Evolutionary conservation across 768 basidiomycete species (phyloP).

Genomic region (Gelatoporia subvermispora): DNA sequence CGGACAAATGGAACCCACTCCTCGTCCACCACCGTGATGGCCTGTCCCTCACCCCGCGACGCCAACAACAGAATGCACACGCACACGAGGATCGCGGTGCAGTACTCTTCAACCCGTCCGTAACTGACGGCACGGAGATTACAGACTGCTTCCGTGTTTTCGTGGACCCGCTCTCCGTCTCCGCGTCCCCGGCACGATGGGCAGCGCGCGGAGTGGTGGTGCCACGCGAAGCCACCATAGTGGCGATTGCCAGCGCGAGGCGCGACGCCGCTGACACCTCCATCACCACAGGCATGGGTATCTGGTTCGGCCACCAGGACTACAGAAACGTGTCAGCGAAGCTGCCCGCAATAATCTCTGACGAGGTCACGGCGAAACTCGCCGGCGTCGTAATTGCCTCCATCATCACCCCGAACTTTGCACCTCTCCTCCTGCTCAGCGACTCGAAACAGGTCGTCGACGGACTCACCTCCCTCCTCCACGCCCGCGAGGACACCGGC

Average conservation of each 20-base stretch:
- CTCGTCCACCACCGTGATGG: neutral
- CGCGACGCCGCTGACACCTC: too few relatives aligned
- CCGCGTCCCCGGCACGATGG: too few relatives aligned
- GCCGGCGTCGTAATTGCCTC: neutral
- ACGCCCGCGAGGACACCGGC: constrained; percentile 22
- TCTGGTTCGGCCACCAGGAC: neutral
- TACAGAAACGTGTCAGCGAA: neutral
- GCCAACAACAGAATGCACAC: neutral
- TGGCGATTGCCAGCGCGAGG: too few relatives aligned
- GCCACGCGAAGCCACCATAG: too few relatives aligned
- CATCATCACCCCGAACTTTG: neutral
- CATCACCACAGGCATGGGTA: neutral
- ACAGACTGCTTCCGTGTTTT: neutral
- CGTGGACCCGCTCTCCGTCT: neutral
- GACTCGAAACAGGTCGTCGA: constrained; percentile 15
- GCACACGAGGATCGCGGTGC: neutral
- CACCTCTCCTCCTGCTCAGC: neutral
- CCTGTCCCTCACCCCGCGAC: neutral
- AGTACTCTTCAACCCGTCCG: neutral
- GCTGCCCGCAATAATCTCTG: neutral
- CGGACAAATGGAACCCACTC: neutral
- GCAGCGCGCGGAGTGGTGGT: too few relatives aligned
- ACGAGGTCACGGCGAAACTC: neutral
- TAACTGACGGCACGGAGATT: neutral
- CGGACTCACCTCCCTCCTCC: constrained; percentile 5